A percentile compares a stretch with the other conserved stretches of the same genome.
phyloP scores from a whole-genome alignment of 2,329 filamentous ascomycete species.

The Alternaria longipes region DNA sequence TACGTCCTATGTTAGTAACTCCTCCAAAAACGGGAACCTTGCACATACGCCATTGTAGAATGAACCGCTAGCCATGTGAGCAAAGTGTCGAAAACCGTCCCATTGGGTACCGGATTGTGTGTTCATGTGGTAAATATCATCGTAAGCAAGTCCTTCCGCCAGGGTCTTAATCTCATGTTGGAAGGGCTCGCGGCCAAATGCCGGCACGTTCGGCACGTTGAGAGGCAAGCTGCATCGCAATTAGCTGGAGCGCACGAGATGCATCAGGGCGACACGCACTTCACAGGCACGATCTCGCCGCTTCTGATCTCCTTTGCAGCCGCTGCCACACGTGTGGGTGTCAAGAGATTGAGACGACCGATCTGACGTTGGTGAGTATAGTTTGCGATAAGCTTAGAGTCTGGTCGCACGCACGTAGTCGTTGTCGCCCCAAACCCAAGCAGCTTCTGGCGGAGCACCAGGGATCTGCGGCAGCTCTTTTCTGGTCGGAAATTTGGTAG shows the following conservation, averaged over 20 bases:
- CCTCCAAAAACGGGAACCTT: fast-evolving
- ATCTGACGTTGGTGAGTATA: constrained; percentile 40
- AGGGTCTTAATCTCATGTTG: constrained; percentile 63
- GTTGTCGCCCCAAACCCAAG: constrained; percentile 69
- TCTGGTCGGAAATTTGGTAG: constrained; percentile 61
- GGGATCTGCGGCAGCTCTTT: constrained; percentile 62
- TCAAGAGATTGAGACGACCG: constrained; percentile 65
- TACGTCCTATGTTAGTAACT: constrained; percentile 6
- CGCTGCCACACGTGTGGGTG: constrained; percentile 62
- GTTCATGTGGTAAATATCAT: constrained; percentile 56
- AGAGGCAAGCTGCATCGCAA: constrained; percentile 57
- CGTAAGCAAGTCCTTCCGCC: constrained; percentile 49
- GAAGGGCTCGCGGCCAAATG: constrained; percentile 63
- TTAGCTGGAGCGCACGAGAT: constrained; percentile 12
- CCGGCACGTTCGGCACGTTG: constrained; percentile 61
- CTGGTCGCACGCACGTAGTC: constrained; percentile 54
- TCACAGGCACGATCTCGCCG: constrained; percentile 65
- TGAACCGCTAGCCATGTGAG: constrained; percentile 48
- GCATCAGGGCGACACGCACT: constrained; percentile 51
- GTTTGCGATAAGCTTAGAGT: neutral
- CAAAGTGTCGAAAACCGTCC: constrained; percentile 58
- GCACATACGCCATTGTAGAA: constrained; percentile 54
- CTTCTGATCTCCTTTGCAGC: constrained; percentile 64
- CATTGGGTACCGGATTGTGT: constrained; percentile 58
- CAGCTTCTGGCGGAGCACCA: constrained; percentile 63